Base-by-base conservation (phyloP, 2,329 filamentous ascomycete species). In the Biscogniauxia marginata region DNA sequence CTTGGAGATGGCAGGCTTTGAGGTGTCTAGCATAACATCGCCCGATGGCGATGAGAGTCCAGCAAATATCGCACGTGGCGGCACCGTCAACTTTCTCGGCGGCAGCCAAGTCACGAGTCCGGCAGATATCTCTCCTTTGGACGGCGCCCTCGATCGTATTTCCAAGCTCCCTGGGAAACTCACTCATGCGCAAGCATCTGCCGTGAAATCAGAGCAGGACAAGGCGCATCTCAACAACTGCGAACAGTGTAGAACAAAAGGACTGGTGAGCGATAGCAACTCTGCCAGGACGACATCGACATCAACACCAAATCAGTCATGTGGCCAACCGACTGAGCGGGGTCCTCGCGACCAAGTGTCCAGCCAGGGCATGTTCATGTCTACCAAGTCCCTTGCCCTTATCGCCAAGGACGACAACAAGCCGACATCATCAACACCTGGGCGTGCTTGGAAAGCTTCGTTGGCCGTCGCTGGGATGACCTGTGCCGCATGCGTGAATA, bases 401-500 rank as follows among this genome's bases (percentile, higher is more conserved):
- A n/a, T n/a, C n/a, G n/a, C 46, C 18, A 54, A 56, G 13, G 52
- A 59, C 8, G 52, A 62, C 19, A 56, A 52, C 0, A 50, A 45
- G 45, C 47, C 50, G 19, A 47, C 50, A 22, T 50, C 22, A 3
- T 24, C 49, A 11, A 34, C 21, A 23, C 20, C 34, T 44, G 7
- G 20, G n/a, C 56, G 52, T 13, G 48, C 52, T 53, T 75, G 70
- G 67, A 68, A 63, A 39, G 73, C 67, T 43, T 69, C 68, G 4
- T 59, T 74, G n/a, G 83, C 85, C 19, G 79, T 92, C 44, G 84
- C 80, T 23, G 88, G 88, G 52, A 91, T 92, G 88, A 90, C 85
- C 3, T 91, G 89, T 68, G 84, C 85, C 13, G 81, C 86, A 11
- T 92, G 89, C 65, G 79, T 80, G 52, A 86, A 86, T 66, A 77